These are phyloP conservation scores for Fusarium paranaense DNA, from an alignment of 2,329 filamentous ascomycete species.

Conservation along the genomic window DNA sequence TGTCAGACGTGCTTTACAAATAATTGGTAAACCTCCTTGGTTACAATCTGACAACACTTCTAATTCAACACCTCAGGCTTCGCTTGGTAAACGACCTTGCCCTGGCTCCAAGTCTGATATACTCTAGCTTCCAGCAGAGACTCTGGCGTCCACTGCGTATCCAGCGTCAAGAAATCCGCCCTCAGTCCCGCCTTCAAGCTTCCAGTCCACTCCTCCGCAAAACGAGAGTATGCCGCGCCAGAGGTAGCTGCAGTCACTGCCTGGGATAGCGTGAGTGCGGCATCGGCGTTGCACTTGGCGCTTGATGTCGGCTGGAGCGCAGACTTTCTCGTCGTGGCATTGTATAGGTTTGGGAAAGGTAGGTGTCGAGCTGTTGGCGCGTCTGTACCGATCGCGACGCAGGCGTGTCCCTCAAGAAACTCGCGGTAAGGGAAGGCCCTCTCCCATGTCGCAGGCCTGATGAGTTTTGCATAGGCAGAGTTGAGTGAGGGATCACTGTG, in stretches of 20 bases:
- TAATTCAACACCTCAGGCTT: neutral
- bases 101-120: conserved; percentile 29
- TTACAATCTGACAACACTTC: neutral
- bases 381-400: conserved; percentile 69
- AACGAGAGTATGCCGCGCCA: conserved; percentile 69
- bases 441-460: conserved; percentile 65
- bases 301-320: conserved; percentile 59
- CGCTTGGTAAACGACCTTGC: neutral
- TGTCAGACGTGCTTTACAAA: neutral
- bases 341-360: conserved; percentile 67
- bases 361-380: conserved; percentile 68
- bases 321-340: conserved; percentile 68
- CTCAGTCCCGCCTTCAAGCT: conserved; percentile 62
- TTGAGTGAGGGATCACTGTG: conserved; percentile 72
- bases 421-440: conserved; percentile 74
- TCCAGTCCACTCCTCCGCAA: conserved; percentile 66
- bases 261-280: conserved; percentile 64
- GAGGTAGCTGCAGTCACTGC: conserved; percentile 65
- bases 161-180: conserved; percentile 65
- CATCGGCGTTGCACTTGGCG: conserved; percentile 63
- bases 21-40: neutral
- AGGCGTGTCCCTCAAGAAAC: conserved; percentile 65
- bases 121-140: conserved; percentile 17
- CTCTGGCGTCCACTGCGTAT: neutral
- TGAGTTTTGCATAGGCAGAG: conserved; percentile 68